Conservation (phyloP, 257 asterid species). For the Fraxinus quadrangulata region DNA sequence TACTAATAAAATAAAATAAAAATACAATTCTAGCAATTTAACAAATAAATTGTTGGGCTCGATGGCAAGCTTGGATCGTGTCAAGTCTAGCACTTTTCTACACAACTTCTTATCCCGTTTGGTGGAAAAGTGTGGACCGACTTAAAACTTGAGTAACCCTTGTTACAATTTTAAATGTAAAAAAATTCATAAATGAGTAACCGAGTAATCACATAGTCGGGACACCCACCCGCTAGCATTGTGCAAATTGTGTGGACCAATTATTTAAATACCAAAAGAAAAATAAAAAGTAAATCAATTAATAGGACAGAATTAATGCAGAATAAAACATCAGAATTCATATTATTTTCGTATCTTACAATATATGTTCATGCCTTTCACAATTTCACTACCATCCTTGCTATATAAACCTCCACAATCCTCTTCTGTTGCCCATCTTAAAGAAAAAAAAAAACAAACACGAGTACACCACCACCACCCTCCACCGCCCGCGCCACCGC, state of each 20-base stretch:
- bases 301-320: slow-evolving; percentile 28
- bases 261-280: slow-evolving; percentile 9
- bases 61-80: neutral
- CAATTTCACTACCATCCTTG: slow-evolving; percentile 23
- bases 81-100: too few species aligned
- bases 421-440: slow-evolving; percentile 38
- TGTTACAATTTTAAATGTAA: too few species aligned
- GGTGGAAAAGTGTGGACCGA: neutral
- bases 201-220: neutral
- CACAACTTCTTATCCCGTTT: neutral
- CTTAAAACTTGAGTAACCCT: too few species aligned
- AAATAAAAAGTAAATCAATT: slow-evolving; percentile 21
- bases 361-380: slow-evolving; percentile 27
- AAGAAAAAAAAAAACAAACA: neutral
- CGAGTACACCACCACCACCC: neutral
- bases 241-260: slow-evolving; percentile 36
- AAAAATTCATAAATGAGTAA: too few species aligned
- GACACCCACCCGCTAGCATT: neutral
- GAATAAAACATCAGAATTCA: neutral
- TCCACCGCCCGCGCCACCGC: neutral
- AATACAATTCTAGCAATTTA: too few species aligned
- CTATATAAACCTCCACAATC: slow-evolving; percentile 59
- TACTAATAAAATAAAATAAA: neutral
- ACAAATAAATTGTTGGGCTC: neutral
- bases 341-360: slow-evolving; percentile 9